These are phyloP conservation scores for Trametes maxima DNA, from an alignment of 768 basidiomycete species.

Conservation along the genomic window DNA sequence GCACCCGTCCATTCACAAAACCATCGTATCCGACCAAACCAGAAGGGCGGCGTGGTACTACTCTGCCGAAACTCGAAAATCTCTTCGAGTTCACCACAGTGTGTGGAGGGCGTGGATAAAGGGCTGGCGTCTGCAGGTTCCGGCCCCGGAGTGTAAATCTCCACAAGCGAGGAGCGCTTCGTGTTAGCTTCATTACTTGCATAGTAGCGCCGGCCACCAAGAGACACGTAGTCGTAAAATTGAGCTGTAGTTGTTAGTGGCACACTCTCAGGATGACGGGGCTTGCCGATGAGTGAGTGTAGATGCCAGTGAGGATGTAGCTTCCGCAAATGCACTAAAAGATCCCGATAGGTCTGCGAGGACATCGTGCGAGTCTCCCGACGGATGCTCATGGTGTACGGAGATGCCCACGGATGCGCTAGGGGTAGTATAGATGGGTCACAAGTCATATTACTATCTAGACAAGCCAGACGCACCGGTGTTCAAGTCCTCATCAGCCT, in stretches of 20 bases:
- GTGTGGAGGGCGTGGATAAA: not conserved
- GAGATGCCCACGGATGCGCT: not conserved
- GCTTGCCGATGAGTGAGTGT: not conserved
- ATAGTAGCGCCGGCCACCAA: not conserved
- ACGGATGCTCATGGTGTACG: not conserved
- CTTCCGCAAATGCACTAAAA: not conserved
- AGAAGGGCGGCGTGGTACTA: not conserved
- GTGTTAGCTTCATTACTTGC: not conserved
- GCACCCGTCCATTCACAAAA: not conserved
- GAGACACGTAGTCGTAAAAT: not conserved
- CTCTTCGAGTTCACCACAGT: not conserved
- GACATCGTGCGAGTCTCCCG: not conserved
- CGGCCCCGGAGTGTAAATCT: no score
- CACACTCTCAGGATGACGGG: not conserved
- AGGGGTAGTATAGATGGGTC: not conserved
- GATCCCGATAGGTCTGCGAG: not conserved
- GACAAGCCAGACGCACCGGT: not conserved
- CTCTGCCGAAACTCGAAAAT: not conserved
- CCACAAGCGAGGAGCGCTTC: not conserved
- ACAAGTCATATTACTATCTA: no score
- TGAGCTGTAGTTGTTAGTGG: not conserved
- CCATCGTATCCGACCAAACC: not conserved
- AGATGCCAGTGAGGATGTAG: not conserved
- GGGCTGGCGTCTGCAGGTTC: not conserved
- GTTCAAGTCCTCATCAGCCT: not conserved